Base-by-base conservation (phyloP, 768 basidiomycete genomes). In the Tephrocybe sp. region DNA sequence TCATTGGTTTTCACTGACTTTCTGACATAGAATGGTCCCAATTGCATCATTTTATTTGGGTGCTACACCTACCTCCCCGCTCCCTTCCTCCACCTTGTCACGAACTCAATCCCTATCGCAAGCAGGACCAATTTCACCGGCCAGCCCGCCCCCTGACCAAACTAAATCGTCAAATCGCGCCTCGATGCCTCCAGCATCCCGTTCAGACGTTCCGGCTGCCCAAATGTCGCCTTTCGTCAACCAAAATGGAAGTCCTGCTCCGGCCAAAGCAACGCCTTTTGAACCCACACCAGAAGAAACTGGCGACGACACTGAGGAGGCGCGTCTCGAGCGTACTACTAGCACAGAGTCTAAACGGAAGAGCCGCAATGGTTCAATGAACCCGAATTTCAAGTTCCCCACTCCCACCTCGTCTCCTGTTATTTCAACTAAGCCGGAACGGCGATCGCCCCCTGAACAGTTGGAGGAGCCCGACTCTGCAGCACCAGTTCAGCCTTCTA, bases 1-100 rank as follows among this genome's bases (percentile, higher is more conserved):
- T 24, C 23, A 22, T 4, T 37, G 37, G 47, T 18, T 52, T 43
- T 18, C 34, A 27, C 9, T n/a, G 4, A 48, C 44, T 23, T 43
- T 25, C 13, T 24, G 9, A 15, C 24, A 2, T 36, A 91, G 90
- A 61, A 92, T 95, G 88, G 80, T 94, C 8, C 87, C 92, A 4
- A 94, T 94, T 50, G 80, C 86, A 1, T 72, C 77, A 15, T 91
- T 82, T 63, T 92, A 92, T 60, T 82, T 92, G n/a, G 88, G 88
- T 16, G 76, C 81, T 12, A 79, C 71, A n/a, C 76, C 79, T 0
- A 67, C 70, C 1, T 66, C 76, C 6, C 75, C 80, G 0, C 64
- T 62, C 15, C 55, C 61, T 13, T 62, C 81, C 2, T 66, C 73
- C 1, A 68, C 74, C 16, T 64, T 65, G 64, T 68, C 72, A 42